Evolutionary conservation across 1,284 basidiomycete species (phyloP).

Genomic region (Cryptococcus jaspeensis): DNA sequence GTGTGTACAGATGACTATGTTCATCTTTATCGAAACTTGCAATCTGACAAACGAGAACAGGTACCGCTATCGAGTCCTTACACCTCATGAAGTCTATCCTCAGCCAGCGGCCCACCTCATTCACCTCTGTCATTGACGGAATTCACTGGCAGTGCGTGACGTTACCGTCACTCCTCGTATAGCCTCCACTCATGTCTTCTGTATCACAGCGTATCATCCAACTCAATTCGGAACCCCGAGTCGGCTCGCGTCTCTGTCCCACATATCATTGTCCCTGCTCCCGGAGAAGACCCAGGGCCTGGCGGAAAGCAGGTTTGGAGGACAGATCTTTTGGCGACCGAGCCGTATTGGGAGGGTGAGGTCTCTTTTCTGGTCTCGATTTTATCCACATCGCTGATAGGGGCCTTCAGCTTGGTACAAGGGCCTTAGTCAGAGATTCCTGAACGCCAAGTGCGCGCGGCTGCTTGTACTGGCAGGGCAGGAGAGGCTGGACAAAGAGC

Average conservation of each 20-base stretch:
- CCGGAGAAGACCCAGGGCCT: conserved; percentile 27
- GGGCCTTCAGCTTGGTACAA: conserved; percentile 76
- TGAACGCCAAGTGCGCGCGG: conserved; percentile 72
- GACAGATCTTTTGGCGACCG: conserved; percentile 77
- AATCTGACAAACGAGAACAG: conserved; percentile 50
- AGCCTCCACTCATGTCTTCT: background rate
- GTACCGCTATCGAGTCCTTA: conserved; percentile 89
- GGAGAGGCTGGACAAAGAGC: conserved; percentile 84
- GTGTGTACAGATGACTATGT: conserved; percentile 56
- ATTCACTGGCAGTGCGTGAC: conserved; percentile 90
- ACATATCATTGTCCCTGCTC: conserved; percentile 61
- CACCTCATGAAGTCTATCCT: conserved; percentile 86
- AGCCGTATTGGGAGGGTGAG: conserved; percentile 84
- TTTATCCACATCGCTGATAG: background rate
- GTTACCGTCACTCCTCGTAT: background rate
- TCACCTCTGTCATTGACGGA: conserved; percentile 76
- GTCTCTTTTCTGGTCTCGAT: conserved; percentile 6
- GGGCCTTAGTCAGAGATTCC: conserved; percentile 74
- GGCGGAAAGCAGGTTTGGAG: conserved; percentile 63
- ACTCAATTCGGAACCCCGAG: conserved; percentile 71
- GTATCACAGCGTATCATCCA: conserved; percentile 62
- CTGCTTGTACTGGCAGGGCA: conserved; percentile 88
- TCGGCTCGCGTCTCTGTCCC: conserved; percentile 87
- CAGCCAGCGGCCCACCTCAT: conserved; percentile 78
- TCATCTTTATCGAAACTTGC: too few relatives aligned